A percentile compares a stretch with the other conserved stretches of the same genome.
These are phyloP conservation scores for Pleurozium schreberi DNA, from an alignment of 225 moss, liverwort and hornwort genomes.

Conservation along the genomic window DNA sequence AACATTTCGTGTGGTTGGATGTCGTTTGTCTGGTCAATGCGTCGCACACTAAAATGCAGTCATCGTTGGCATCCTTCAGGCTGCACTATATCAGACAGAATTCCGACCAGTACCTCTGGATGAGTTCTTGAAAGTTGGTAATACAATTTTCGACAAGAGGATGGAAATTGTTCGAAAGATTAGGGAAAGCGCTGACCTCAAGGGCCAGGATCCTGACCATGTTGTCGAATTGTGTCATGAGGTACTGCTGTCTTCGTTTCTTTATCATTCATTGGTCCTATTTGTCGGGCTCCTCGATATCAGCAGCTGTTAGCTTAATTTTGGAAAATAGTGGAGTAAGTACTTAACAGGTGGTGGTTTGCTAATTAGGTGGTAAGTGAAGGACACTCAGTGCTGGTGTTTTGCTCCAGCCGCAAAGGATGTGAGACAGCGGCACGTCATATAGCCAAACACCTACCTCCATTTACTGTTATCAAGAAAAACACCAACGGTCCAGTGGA, in stretches of 20 bases:
- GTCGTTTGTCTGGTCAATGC: not conserved
- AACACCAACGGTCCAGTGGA: conserved; percentile 26
- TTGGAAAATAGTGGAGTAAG: not conserved
- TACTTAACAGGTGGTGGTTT: not conserved
- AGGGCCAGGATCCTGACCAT: conserved; percentile 92
- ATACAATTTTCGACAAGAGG: conserved; percentile 57
- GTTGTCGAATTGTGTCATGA: conserved; percentile 90
- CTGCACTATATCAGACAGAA: conserved; percentile 72
- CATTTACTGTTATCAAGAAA: conserved; percentile 26
- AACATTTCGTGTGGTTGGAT: not conserved
- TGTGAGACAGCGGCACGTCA: conserved; percentile 92
- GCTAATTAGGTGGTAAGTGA: conserved; percentile 70
- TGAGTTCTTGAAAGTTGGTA: conserved; percentile 88
- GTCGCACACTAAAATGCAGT: not conserved
- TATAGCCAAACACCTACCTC: conserved; percentile 70
- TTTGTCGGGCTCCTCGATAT: not conserved
- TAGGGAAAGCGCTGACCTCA: conserved; percentile 67
- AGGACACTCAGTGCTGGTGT: conserved; percentile 90
- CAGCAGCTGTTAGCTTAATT: not conserved
- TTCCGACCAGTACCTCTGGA: conserved; percentile 94
- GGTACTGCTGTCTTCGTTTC: conserved; percentile 28
- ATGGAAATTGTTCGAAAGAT: conserved; percentile 73
- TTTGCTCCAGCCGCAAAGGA: conserved; percentile 91
- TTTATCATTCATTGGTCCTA: not conserved
- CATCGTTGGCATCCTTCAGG: conserved; percentile 37